Conservation (phyloP, 805 yeast species). For the Naumovozyma castellii region DNA sequence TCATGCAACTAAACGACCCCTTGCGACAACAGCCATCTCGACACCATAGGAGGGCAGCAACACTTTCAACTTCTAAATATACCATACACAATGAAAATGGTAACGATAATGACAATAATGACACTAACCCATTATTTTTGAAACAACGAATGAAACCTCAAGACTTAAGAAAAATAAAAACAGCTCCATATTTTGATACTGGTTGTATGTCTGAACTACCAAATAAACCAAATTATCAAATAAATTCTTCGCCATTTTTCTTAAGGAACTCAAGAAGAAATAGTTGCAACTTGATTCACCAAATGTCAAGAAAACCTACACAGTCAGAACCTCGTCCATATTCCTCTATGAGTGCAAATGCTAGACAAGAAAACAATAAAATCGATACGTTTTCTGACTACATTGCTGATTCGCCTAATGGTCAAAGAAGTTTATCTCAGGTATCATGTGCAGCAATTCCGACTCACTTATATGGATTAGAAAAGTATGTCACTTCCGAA, state of each 20-base stretch:
- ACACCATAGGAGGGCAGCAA: background rate
- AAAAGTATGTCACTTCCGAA: slow-evolving; percentile 22
- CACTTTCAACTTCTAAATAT: background rate
- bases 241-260: background rate
- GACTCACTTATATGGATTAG: slow-evolving; percentile 23
- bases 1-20: background rate
- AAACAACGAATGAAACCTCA: background rate
- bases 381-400: background rate
- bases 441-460: slow-evolving; percentile 18
- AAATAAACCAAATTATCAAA: background rate
- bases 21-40: background rate
- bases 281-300: slow-evolving; percentile 6
- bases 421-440: slow-evolving; percentile 4
- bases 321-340: background rate
- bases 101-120: no score
- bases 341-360: background rate
- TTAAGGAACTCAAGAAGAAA: slow-evolving; percentile 6
- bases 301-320: slow-evolving; percentile 4
- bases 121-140: no score
- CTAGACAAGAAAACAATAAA: background rate
- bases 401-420: background rate
- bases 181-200: background rate
- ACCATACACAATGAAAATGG: background rate
- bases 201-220: background rate
- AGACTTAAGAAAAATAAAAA: slow-evolving; percentile 1